Evolutionary conservation across 805 yeast genomes (phyloP), one percentile per base, ranked within the genome.

Genomic region (Pichia gijzeniarum): DNA sequence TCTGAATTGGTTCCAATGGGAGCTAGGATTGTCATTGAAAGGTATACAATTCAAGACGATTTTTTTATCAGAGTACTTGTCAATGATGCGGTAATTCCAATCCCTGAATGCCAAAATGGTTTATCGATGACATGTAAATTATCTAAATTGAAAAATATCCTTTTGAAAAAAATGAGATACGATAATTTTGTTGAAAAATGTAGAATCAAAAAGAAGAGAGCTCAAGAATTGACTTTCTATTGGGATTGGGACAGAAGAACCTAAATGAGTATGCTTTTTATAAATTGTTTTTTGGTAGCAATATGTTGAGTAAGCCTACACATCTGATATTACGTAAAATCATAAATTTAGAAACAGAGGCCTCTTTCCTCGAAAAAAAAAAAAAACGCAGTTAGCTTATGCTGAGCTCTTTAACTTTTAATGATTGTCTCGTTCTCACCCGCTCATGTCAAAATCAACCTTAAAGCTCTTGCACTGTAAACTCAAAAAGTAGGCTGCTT

Each of bases 1-100:
- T 70, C 60, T 6, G 75, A 78, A 53, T 58, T 76, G 37, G 69
- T 70, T 21, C 85, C 84, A 43, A 74, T 74, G 79, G 83, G 80
- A 31, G 80, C 76, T 3, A 67, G 78, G 48, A 53, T 76, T 17
- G 64, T 74, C 28, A 56, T 74, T 21, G 84, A 79, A 61, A 67
- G 77, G 51, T 59, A 74, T 45, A 57, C 57, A 5, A 38, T 28
- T n/a, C 34, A 41, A 4, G 10, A 22, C 20, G 45, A 22, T 9
- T 38, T 43, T 5, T 77, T 61, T 52, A 74, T 75, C 5, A 71
- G 82, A 57, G 63, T 67, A 32, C 59, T 74, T 6, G 52, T 76
- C 17, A 77, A 77, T 54, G 81, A 77, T 49, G 79, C 79, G 1
- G 80, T 77, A 20, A 62, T 73, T 39, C 80, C 82, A 25, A 55